Evolutionary conservation across 352 stramenopile species (phyloP).

Genomic region (Phytophthora melonis): DNA sequence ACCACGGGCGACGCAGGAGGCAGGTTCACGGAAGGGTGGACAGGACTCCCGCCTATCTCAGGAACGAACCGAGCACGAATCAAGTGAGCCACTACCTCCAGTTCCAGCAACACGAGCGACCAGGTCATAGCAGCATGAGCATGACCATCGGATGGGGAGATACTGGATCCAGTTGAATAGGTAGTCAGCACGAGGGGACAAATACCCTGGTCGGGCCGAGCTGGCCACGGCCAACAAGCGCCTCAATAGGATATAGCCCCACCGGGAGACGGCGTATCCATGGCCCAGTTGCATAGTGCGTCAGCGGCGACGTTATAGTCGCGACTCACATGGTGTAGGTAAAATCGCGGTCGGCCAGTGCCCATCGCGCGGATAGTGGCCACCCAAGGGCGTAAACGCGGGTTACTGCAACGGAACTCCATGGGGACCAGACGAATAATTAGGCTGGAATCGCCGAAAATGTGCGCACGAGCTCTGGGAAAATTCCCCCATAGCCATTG

Average conservation of each 20-base stretch:
- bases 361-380: not conserved
- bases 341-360: not conserved
- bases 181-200: not conserved
- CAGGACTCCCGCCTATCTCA: not conserved
- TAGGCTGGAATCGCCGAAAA: not conserved
- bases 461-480: not conserved
- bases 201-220: not conserved
- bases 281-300: not conserved
- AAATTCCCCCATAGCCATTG: not conserved
- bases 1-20: not conserved
- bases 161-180: not conserved
- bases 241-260: no score
- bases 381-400: not conserved
- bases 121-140: not conserved
- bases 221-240: no score
- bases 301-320: not conserved
- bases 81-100: not conserved
- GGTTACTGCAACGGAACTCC: not conserved
- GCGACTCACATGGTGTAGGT: not conserved
- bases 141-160: not conserved
- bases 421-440: not conserved
- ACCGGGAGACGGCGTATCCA: not conserved
- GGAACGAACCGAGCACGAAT: not conserved
- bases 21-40: not conserved
- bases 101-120: not conserved